Conservation (phyloP, 441 rosid genomes). For the Macaranga tanarius region DNA sequence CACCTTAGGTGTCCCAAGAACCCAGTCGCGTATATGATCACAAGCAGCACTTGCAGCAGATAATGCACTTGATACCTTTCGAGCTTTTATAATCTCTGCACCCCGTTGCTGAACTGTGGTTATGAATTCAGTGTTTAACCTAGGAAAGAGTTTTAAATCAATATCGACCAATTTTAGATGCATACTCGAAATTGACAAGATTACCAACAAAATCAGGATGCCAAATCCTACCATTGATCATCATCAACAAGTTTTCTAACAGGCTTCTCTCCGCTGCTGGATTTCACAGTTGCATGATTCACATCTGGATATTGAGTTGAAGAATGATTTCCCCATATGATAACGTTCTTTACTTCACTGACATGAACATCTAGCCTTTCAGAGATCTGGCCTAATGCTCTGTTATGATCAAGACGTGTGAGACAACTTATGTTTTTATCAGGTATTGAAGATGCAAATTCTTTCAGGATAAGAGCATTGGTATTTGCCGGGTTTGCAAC, state of each 20-base stretch:
- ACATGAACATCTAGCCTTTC: slow-evolving; percentile 58
- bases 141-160: not conserved
- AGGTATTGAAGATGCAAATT: slow-evolving; percentile 79
- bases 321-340: slow-evolving; percentile 92
- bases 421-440: slow-evolving; percentile 79
- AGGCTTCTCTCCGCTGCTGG: slow-evolving; percentile 39
- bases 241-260: slow-evolving; percentile 48
- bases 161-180: not conserved
- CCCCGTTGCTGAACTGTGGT: slow-evolving; percentile 67
- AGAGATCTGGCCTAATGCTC: slow-evolving; percentile 69
- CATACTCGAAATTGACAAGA: not conserved
- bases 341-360: slow-evolving; percentile 61
- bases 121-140: slow-evolving; percentile 60
- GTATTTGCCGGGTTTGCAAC: slow-evolving; percentile 93
- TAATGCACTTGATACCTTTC: slow-evolving; percentile 67
- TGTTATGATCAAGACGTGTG: slow-evolving; percentile 78
- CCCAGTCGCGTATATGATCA: slow-evolving; percentile 80
- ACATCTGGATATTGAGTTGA: slow-evolving; percentile 86
- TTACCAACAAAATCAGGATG: not conserved
- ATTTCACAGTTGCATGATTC: slow-evolving; percentile 56
- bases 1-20: slow-evolving; percentile 73
- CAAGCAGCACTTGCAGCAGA: slow-evolving; percentile 85
- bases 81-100: slow-evolving; percentile 59
- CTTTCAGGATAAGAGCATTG: slow-evolving; percentile 73
- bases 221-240: slow-evolving; percentile 48